Evolutionary conservation across 2,329 filamentous ascomycete species (phyloP).

Genomic region (Colletotrichum sp.): DNA sequence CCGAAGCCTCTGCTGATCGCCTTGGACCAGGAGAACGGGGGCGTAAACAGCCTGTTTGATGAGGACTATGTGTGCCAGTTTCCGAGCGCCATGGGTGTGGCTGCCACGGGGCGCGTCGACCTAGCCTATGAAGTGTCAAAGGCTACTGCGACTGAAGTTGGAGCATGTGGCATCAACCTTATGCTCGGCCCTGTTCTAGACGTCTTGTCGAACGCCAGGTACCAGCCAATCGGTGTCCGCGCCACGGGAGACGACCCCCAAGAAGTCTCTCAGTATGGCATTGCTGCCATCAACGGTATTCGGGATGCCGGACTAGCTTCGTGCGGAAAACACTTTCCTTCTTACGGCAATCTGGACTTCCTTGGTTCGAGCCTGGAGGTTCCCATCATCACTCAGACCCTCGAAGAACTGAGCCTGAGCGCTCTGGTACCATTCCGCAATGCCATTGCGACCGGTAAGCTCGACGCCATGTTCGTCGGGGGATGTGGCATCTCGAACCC

Average conservation of each 20-base stretch:
- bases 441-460: constrained; percentile 78
- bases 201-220: constrained; percentile 90
- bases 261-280: constrained; percentile 90
- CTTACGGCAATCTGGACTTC: constrained; percentile 94
- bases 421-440: constrained; percentile 91
- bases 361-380: constrained; percentile 90
- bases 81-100: constrained; percentile 94
- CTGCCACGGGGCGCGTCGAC: constrained; percentile 86
- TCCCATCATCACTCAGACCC: constrained; percentile 91
- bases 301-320: constrained; percentile 89
- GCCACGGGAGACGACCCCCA: constrained; percentile 93
- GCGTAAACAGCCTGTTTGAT: constrained; percentile 95
- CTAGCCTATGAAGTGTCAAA: constrained; percentile 90
- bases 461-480: constrained; percentile 96
- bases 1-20: constrained; percentile 88
- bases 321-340: constrained; percentile 95
- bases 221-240: constrained; percentile 88
- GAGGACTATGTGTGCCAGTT: constrained; percentile 96
- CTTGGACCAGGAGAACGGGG: constrained; percentile 96
- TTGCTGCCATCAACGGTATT: constrained; percentile 90
- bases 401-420: constrained; percentile 91
- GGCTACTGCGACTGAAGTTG: constrained; percentile 90
- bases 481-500: constrained; percentile 92
- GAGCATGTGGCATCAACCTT: constrained; percentile 93
- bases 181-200: constrained; percentile 94